Conservation (phyloP, 116 monocot genomes). For the Zostera marina region DNA sequence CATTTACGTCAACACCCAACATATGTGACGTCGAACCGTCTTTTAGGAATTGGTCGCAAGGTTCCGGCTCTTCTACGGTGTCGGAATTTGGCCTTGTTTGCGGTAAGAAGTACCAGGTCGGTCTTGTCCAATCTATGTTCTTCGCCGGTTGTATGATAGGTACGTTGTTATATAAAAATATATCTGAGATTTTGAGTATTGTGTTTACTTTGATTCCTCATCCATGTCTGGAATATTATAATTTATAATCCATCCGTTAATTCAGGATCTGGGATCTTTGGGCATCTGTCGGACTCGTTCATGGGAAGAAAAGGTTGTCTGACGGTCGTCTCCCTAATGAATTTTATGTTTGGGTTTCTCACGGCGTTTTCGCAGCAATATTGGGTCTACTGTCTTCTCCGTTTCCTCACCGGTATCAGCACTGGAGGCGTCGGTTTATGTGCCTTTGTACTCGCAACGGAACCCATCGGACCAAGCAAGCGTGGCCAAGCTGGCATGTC, state of each 20-base stretch:
- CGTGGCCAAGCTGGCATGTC: conserved; percentile 67
- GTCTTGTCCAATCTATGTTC: conserved; percentile 49
- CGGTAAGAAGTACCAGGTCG: conserved; percentile 54
- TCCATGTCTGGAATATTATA: too few species aligned
- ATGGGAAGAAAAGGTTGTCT: conserved; percentile 58
- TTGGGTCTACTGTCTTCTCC: conserved; percentile 36
- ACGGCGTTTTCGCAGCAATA: conserved; percentile 49
- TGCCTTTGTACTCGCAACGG: conserved; percentile 85
- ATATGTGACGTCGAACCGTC: conserved; percentile 3
- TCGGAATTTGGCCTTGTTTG: conserved; percentile 52
- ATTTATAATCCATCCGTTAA: too few species aligned
- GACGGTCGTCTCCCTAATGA: conserved; percentile 25
- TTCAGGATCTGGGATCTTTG: conserved; percentile 67
- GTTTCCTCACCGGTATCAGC: conserved; percentile 70
- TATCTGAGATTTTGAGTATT: not conserved
- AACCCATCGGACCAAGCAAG: conserved; percentile 45
- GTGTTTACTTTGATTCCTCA: not conserved
- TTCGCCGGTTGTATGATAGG: conserved; percentile 63
- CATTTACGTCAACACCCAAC: not conserved
- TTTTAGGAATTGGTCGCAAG: conserved; percentile 18
- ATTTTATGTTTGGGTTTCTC: conserved; percentile 47
- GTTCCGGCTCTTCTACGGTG: conserved; percentile 29
- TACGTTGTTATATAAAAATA: conserved; percentile 5
- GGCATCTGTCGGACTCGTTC: conserved; percentile 70
- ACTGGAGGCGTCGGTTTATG: conserved; percentile 74